Evolutionary conservation across 1,284 basidiomycete genomes (phyloP), one percentile per base, ranked within the genome.

Genomic region (Tilletia caries): DNA sequence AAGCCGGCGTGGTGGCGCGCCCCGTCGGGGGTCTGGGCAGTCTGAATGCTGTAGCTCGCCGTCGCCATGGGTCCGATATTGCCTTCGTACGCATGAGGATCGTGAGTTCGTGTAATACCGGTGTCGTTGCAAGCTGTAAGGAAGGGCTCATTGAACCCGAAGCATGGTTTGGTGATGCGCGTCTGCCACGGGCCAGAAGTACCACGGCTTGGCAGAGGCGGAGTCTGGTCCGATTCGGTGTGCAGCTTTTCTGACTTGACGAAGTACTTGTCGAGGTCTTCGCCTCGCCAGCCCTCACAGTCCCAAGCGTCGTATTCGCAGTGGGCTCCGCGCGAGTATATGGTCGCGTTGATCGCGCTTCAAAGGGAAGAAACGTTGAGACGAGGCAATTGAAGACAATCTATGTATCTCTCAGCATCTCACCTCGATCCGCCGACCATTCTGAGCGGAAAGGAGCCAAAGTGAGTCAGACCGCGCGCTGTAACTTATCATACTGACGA

Each of bases 391-490:
- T 27, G 29, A 37, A 29, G 13, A 20, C 58, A 13, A 20, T 23
- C 29, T 8, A 33, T 33, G 10, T 29, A 12, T 23, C 8, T 32
- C 48, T 10, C 32, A 20, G 29, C 23, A 25, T n/a, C 67, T 68
- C 58, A 68, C 67, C 65, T 68, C 2, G 64, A 71, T 4, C 68
- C 67, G 27, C 70, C 70, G 15, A 71, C 68, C 37, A 64, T 44
- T 27, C 70, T 69, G 58, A 37, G 12, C 10, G n/a, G 6, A 33
- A 46, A 2, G 52, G 15, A 12, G 25, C 8, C 23, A 44, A 70
- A 65, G 32, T 25, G 20, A 15, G 32, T 18, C 27, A n/a, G 41
- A 65, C 64, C 41, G 15, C 43, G 2, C 27, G 29, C 15, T 46
- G 13, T 15, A 46, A 33, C 3, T 27, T 37, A 46, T 20, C 27